Percentiles rank a stretch among this genome's conserved stretches.
Conservation (phyloP, 2,329 filamentous ascomycete species). For the Kalmusia sp. region DNA sequence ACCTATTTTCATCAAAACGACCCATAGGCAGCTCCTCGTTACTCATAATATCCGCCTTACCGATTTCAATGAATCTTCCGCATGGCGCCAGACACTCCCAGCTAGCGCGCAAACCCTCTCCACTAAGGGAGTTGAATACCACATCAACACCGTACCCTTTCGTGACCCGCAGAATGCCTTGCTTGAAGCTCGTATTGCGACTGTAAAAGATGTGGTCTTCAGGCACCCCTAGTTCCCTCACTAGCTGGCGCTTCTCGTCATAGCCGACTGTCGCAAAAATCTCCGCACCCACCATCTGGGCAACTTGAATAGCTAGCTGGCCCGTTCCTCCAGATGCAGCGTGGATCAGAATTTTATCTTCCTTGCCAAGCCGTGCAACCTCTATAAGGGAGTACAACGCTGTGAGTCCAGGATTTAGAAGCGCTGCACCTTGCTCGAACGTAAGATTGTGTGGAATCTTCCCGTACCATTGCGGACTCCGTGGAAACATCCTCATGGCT, state of each 20-base stretch:
- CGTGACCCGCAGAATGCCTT: constrained; percentile 20
- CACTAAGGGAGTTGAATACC: constrained; percentile 39
- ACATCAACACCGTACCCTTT: constrained; percentile 40
- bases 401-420: not conserved
- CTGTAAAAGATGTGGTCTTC: constrained; percentile 36
- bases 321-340: constrained; percentile 22
- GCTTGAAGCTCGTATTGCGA: constrained; percentile 11
- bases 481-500: not conserved
- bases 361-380: constrained; percentile 9
- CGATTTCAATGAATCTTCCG: constrained; percentile 38
- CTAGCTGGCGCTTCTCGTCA: not conserved
- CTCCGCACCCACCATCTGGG: constrained; percentile 14
- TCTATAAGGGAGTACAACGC: not conserved
- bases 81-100: constrained; percentile 37
- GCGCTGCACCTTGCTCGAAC: not conserved
- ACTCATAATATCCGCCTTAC: constrained; percentile 11
- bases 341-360: constrained; percentile 36
- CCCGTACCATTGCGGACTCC: not conserved
- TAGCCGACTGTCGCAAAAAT: constrained; percentile 19
- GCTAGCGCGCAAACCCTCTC: constrained; percentile 26
- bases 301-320: constrained; percentile 12
- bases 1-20: no score
- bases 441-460: not conserved
- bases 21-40: not conserved
- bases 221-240: no score